Conservation (phyloP, 108 stramenopile species). For the Skeletonema costatum region DNA sequence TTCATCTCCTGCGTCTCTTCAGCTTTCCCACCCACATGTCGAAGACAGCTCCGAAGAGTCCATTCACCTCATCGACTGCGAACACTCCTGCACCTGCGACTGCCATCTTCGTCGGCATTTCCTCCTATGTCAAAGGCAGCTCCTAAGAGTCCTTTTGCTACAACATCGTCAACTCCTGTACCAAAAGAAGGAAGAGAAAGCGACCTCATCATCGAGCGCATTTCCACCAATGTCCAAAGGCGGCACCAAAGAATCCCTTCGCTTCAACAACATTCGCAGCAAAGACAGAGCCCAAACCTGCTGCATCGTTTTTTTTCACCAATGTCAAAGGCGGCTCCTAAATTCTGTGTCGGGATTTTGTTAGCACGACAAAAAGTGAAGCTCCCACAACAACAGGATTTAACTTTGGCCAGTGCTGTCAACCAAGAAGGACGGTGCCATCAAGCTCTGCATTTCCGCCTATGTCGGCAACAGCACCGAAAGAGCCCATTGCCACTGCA, state of each 20-base stretch:
- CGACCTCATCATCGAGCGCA: too few species aligned
- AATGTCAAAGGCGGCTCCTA: conserved; percentile 46
- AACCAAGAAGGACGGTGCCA: not conserved
- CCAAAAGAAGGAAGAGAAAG: not conserved
- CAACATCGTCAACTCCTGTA: conserved; percentile 11
- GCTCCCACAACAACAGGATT: too few species aligned
- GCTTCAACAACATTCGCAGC: too few species aligned
- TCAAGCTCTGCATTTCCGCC: conserved; percentile 9
- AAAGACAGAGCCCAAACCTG: not conserved
- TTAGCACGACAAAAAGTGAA: not conserved
- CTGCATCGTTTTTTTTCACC: conserved; percentile 25
- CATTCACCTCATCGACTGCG: too few species aligned
- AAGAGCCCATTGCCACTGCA: too few species aligned
- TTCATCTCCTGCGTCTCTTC: too few species aligned
- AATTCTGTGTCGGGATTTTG: conserved; percentile 36
- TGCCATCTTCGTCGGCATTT: not conserved
- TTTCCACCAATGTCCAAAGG: too few species aligned
- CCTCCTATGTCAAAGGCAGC: not conserved
- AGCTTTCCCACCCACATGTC: too few species aligned
- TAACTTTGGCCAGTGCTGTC: not conserved
- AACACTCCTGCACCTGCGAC: too few species aligned
- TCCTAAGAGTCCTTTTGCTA: conserved; percentile 28
- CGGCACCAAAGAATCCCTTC: too few species aligned
- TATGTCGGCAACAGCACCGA: conserved; percentile 1
- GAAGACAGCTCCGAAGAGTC: too few species aligned